Conservation (phyloP, 305 asterid genomes). For the Plantago coronopus region DNA sequence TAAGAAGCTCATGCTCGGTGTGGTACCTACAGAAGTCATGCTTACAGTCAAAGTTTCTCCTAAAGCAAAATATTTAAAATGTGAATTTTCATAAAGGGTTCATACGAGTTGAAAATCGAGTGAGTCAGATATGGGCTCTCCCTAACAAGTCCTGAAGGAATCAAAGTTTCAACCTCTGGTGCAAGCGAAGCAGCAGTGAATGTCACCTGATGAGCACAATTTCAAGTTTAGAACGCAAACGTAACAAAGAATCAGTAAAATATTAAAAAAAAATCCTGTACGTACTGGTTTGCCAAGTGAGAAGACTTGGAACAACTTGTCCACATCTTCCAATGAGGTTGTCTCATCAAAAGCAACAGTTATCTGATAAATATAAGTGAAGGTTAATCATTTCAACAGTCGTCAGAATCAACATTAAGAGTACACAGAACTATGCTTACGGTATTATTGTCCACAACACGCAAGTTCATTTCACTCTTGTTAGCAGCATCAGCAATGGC, state of each 20-base stretch:
- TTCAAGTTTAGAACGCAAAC: slow-evolving; percentile 1
- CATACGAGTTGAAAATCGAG: slow-evolving; percentile 88
- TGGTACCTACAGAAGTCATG: slow-evolving; percentile 55
- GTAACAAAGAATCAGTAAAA: slow-evolving; percentile 4
- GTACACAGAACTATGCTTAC: slow-evolving; percentile 38
- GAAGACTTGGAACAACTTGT: slow-evolving; percentile 51
- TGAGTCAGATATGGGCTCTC: slow-evolving; percentile 74
- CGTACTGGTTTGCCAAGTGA: slow-evolving; percentile 77
- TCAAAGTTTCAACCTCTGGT: slow-evolving; percentile 59
- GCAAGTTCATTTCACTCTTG: slow-evolving; percentile 64
- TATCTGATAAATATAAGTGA: slow-evolving; percentile 40
- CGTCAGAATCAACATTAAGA: slow-evolving; percentile 10
- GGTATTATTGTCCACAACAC: slow-evolving; percentile 65
- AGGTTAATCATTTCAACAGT: slow-evolving; percentile 11
- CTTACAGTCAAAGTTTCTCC: slow-evolving; percentile 10
- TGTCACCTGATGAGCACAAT: slow-evolving; percentile 44
- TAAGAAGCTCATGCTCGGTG: slow-evolving; percentile 82
- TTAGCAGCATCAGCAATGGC: slow-evolving; percentile 75
- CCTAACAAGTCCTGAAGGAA: slow-evolving; percentile 80
- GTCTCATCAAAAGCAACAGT: slow-evolving; percentile 87
- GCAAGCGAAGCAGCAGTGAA: slow-evolving; percentile 87
- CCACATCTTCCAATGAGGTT: slow-evolving; percentile 57
- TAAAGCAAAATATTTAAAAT: slow-evolving; percentile 3
- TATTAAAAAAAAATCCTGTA: slow-evolving; percentile 14
- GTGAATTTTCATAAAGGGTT: slow-evolving; percentile 8